phyloP scores from a whole-genome alignment of 2,329 filamentous ascomycete species.

The Elsinoe batatas region DNA sequence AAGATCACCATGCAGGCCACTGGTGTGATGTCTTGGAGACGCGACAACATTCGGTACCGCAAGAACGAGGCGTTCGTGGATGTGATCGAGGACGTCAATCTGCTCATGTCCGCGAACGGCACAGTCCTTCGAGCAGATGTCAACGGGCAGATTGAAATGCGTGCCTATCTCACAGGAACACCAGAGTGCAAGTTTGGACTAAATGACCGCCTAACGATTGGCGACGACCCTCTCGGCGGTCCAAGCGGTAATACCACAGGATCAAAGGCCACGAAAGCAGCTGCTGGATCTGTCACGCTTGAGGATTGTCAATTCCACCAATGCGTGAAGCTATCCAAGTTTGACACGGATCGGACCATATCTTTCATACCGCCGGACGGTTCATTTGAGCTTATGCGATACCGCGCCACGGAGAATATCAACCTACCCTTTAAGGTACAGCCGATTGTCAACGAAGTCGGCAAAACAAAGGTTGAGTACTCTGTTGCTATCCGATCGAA shows the following conservation, averaged over 20 bases:
- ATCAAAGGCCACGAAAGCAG: conserved; percentile 86
- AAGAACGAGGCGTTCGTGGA: conserved; percentile 99
- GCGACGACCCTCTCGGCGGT: conserved; percentile 49
- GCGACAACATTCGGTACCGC: conserved; percentile 95
- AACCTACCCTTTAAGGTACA: conserved; percentile 98
- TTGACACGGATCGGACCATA: conserved; percentile 93
- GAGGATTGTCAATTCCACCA: conserved; percentile 99
- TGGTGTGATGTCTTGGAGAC: conserved; percentile 90
- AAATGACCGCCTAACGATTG: conserved; percentile 89
- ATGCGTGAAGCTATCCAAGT: conserved; percentile 94
- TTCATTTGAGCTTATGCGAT: conserved; percentile 97
- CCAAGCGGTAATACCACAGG: conserved; percentile 68
- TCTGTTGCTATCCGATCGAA: conserved; percentile 96
- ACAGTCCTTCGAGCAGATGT: conserved; percentile 93
- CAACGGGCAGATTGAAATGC: conserved; percentile 96
- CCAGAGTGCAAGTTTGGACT: conserved; percentile 98
- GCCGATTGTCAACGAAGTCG: conserved; percentile 94
- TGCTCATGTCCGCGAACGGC: conserved; percentile 96
- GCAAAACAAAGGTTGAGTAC: conserved; percentile 96
- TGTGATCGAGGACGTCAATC: conserved; percentile 97
- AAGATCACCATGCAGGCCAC: conserved; percentile 99
- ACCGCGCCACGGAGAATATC: conserved; percentile 95
- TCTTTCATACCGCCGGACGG: conserved; percentile 94
- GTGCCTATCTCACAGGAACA: conserved; percentile 89
- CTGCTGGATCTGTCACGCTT: conserved; percentile 86